A percentile compares a stretch with the other conserved stretches of the same genome.
Conservation (phyloP, 2,329 filamentous ascomycete species). For the Fusarium decemcellulare region DNA sequence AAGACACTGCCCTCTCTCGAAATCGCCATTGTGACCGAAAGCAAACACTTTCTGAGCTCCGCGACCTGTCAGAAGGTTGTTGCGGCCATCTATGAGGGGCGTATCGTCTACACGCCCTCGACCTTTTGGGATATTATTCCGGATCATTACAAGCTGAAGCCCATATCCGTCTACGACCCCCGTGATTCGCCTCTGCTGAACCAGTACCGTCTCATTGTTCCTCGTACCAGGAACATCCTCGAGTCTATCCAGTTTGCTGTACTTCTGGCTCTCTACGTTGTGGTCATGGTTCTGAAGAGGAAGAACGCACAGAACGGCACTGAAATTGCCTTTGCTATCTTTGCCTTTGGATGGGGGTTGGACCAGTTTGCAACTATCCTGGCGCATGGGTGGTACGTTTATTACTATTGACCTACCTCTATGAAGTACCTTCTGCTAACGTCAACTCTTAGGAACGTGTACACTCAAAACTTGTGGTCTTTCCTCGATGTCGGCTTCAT, state of each 20-base stretch:
- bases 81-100: conserved; percentile 84
- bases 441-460: conserved; percentile 73
- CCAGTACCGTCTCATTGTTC: conserved; percentile 88
- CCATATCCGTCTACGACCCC: conserved; percentile 86
- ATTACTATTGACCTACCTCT: not conserved
- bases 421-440: not conserved
- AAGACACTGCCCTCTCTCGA: conserved; percentile 83
- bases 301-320: conserved; percentile 67
- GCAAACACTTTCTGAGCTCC: conserved; percentile 82
- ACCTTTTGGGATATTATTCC: conserved; percentile 88
- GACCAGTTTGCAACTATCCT: conserved; percentile 84
- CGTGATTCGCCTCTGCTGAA: conserved; percentile 82
- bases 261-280: conserved; percentile 77
- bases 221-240: conserved; percentile 81
- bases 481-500: conserved; percentile 87
- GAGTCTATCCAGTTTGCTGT: conserved; percentile 82
- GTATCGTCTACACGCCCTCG: conserved; percentile 86
- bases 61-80: conserved; percentile 87
- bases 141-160: conserved; percentile 87
- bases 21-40: conserved; percentile 86
- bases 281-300: conserved; percentile 79
- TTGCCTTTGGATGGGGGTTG: conserved; percentile 83
- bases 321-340: conserved; percentile 80
- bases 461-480: conserved; percentile 90
- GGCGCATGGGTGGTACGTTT: conserved; percentile 74